Percentiles rank a stretch among this genome's conserved stretches.
These are phyloP conservation scores for Mallotus repandus DNA, from an alignment of 441 rosid species.

Conservation along the genomic window DNA sequence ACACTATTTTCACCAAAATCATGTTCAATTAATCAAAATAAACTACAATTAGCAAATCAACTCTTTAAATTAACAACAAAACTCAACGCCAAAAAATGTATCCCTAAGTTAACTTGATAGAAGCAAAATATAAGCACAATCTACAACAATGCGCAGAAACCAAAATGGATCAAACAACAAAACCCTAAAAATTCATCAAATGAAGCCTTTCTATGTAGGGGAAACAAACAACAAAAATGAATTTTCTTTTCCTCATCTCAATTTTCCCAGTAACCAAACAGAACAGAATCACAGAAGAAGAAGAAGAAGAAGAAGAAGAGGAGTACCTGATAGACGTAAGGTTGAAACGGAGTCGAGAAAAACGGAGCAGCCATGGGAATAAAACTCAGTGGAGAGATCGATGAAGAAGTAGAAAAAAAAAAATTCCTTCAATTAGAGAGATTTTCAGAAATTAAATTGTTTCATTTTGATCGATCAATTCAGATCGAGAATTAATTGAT, in stretches of 20 bases:
- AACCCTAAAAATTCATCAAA: slow-evolving; percentile 19
- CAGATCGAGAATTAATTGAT: slow-evolving; percentile 11
- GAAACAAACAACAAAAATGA: background rate
- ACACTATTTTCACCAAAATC: background rate
- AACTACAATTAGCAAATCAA: background rate
- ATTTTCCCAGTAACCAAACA: slow-evolving; percentile 21
- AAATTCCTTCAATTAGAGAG: background rate
- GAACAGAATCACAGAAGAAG: background rate
- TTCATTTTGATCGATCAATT: slow-evolving; percentile 7
- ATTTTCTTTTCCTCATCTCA: background rate
- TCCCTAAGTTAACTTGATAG: too few species aligned
- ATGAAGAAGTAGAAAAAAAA: background rate
- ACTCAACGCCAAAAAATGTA: too few species aligned
- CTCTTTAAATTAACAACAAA: background rate
- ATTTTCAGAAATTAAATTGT: background rate
- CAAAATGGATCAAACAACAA: slow-evolving; percentile 26
- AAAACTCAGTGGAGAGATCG: slow-evolving; percentile 21
- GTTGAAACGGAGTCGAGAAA: slow-evolving; percentile 95
- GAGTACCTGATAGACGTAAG: slow-evolving; percentile 86
- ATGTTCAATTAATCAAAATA: background rate
- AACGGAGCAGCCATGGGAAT: slow-evolving; percentile 91
- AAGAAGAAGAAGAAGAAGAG: background rate
- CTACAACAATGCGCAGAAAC: slow-evolving; percentile 14
- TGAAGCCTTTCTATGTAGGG: background rate
- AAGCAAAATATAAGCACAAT: background rate